Conservation (phyloP, 495 filamentous ascomycete genomes). For the Rostrohypoxylon terebratum region DNA sequence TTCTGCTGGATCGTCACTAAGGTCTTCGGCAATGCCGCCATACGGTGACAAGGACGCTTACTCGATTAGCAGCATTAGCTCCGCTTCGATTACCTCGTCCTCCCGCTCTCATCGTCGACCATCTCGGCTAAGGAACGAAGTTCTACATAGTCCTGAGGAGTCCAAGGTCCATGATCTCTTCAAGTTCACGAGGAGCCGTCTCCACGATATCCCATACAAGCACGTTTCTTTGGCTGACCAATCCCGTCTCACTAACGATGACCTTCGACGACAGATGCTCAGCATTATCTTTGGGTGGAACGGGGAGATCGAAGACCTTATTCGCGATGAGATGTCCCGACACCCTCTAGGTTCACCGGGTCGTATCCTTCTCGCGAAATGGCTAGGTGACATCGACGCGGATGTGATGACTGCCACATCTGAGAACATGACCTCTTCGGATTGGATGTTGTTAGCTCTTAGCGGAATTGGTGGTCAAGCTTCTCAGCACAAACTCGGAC, state of each 20-base stretch:
- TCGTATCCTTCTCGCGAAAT: constrained; percentile 85
- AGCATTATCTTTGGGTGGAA: constrained; percentile 96
- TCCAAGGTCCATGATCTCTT: constrained; percentile 72
- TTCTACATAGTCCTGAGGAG: constrained; percentile 73
- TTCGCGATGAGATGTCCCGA: constrained; percentile 85
- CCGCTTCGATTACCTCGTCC: constrained; percentile 74
- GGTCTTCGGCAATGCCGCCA: constrained; percentile 54
- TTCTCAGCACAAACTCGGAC: constrained; percentile 88
- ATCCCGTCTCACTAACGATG: constrained; percentile 77
- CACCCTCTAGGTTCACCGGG: constrained; percentile 78
- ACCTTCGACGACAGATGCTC: constrained; percentile 91
- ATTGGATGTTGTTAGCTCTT: constrained; percentile 97
- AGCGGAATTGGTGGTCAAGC: constrained; percentile 84
- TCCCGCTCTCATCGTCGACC: constrained; percentile 69
- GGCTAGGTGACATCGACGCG: constrained; percentile 87
- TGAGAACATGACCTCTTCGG: constrained; percentile 85
- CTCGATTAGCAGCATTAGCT: constrained; percentile 65
- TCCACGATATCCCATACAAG: constrained; percentile 84
- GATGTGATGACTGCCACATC: constrained; percentile 83
- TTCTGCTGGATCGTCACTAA: constrained; percentile 69
- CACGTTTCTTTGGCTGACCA: constrained; percentile 72
- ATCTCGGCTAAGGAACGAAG: constrained; percentile 84
- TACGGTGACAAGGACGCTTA: constrained; percentile 65
- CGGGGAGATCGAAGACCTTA: constrained; percentile 82
- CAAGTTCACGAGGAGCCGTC: constrained; percentile 74